phyloP scores from a whole-genome alignment of 2,329 filamentous ascomycete genomes.

The Gyromitra esculenta region DNA sequence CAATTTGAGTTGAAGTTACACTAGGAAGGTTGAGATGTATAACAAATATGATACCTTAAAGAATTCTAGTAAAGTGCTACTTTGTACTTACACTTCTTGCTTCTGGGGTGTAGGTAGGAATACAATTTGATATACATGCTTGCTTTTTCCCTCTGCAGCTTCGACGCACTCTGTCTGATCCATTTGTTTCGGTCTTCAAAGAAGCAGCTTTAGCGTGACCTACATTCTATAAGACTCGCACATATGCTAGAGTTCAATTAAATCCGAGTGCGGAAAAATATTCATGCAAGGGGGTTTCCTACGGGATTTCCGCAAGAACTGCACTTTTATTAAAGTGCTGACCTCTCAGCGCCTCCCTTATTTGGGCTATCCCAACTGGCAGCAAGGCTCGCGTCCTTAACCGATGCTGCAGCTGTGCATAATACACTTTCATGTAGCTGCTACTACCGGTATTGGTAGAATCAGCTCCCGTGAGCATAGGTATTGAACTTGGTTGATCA shows the following conservation, averaged over 20 bases:
- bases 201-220: constrained; percentile 10
- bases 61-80: background rate
- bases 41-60: background rate
- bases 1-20: constrained; percentile 1
- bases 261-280: constrained; percentile 5
- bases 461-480: constrained; percentile 17
- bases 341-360: constrained; percentile 24
- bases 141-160: constrained; percentile 42
- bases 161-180: constrained; percentile 21
- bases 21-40: background rate
- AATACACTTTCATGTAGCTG: constrained; percentile 26
- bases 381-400: background rate
- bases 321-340: constrained; percentile 10
- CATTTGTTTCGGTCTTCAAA: constrained; percentile 19
- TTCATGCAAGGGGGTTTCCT: constrained; percentile 41
- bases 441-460: constrained; percentile 29
- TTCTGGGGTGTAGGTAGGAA: background rate
- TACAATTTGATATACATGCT: constrained; percentile 18
- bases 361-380: constrained; percentile 12
- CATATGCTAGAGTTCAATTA: constrained; percentile 36
- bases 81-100: constrained; percentile 3
- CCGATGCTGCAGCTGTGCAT: constrained; percentile 8
- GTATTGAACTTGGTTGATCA: constrained; percentile 10
- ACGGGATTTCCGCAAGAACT: background rate
- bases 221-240: constrained; percentile 31